Conservation (phyloP, 768 basidiomycete species). For the Trametes elegans region DNA sequence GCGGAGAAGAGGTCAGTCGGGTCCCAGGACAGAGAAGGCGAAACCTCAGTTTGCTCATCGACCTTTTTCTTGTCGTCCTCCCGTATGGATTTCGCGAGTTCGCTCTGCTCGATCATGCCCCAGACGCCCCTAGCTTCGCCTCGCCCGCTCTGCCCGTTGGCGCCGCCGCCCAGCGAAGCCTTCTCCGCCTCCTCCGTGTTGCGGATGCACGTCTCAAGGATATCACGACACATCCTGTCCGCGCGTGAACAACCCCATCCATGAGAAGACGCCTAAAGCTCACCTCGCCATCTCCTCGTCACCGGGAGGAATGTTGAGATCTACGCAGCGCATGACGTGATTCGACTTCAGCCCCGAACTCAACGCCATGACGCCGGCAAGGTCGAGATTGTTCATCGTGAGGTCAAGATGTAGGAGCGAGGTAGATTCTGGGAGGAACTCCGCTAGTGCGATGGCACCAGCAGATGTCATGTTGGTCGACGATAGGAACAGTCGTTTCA, state of each 20-base stretch:
- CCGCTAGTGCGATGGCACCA: conserved; percentile 92
- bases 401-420: conserved; percentile 90
- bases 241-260: neutral
- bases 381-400: conserved; percentile 77
- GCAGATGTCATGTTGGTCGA: conserved; percentile 75
- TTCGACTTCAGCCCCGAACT: conserved; percentile 84
- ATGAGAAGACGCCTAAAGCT: conserved; percentile 17
- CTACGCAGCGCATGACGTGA: conserved; percentile 84
- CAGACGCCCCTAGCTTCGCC: conserved; percentile 68
- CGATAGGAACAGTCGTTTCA: conserved; percentile 91
- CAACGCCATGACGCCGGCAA: conserved; percentile 92
- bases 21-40: conserved; percentile 14
- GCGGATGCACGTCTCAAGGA: conserved; percentile 84
- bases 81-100: conserved; percentile 69
- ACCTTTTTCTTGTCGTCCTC: conserved; percentile 58
- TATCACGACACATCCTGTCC: conserved; percentile 76
- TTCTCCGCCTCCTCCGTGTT: conserved; percentile 88
- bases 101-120: conserved; percentile 85
- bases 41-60: conserved; percentile 25
- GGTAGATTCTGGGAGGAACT: conserved; percentile 89
- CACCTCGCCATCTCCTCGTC: conserved; percentile 77
- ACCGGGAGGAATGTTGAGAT: conserved; percentile 86
- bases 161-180: conserved; percentile 23
- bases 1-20: conserved; percentile 25
- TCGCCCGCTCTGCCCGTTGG: conserved; percentile 42